Evolutionary conservation across 2,329 filamentous ascomycete genomes (phyloP), one percentile per base, ranked within the genome.

Genomic region (Neopestalotiopsis clavispora): DNA sequence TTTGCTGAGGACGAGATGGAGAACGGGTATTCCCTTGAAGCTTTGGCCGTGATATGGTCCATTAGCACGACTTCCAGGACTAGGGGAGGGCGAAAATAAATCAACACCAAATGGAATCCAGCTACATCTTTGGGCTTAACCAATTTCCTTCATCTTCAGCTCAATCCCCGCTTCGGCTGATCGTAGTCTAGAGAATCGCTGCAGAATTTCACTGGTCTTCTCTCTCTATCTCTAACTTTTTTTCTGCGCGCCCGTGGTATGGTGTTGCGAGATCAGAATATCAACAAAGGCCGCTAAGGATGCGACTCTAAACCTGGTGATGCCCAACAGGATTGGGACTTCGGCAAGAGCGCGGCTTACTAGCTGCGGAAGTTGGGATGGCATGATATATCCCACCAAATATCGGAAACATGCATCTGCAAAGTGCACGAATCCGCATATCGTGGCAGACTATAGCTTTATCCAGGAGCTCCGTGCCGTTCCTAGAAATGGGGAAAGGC

Each of bases 11-110:
- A 56, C 42, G 63, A 66, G 63, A 66, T 66, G 42, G 62, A 17
- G 62, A 66, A 62, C 63, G 63, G 63, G 63, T 23, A 56, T n/a
- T 66, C 63, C 63, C 63, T 66, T 34, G 61, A 40, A 64, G 61
- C 61, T 45, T 42, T 52, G 61, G 20, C 17, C 38, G 12, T 38
- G 38, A 10, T 49, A 52, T 62, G 59, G 59, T 32, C 59, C 34
- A 17, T 62, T 20, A 40, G 34, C 30, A 34, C 34, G 30, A 34
- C n/a, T 40, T 62, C 59, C n/a, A 30, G 59, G 59, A n/a, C n/a
- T 17, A 17, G n/a, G 57, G 49, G 28, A 14, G 7, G 13, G 7
- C 4, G 57, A 40, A 13, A 10, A 30, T 20, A 17, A 62, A 62
- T 62, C 58, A 32, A 61, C 12, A 38, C 17, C 34, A 13, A 34